A percentile compares a stretch with the other conserved stretches of the same genome.
Evolutionary conservation across 2,329 filamentous ascomycete species (phyloP).

Genomic region (Tolypocladium tropicale): DNA sequence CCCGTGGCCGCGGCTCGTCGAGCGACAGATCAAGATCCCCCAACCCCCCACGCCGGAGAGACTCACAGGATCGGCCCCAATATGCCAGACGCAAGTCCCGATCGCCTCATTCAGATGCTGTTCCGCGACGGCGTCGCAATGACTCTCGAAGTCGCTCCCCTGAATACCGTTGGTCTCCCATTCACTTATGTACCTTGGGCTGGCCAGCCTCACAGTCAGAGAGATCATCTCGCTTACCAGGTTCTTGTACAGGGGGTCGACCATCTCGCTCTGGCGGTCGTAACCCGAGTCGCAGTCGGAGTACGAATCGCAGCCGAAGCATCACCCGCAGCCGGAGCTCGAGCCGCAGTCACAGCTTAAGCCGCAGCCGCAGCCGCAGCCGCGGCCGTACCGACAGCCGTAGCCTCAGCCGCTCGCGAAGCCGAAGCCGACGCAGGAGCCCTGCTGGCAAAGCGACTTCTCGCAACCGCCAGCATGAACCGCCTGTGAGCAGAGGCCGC

Average conservation of each 20-base stretch:
- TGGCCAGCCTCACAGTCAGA: slow-evolving; percentile 40
- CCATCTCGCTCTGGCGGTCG: slow-evolving; percentile 31
- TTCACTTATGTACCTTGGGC: slow-evolving; percentile 23
- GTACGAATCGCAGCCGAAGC: slow-evolving; percentile 1
- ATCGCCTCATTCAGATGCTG: slow-evolving; percentile 21
- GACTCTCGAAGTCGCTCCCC: slow-evolving; percentile 11
- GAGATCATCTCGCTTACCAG: slow-evolving; percentile 37
- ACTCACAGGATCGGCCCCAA: slow-evolving; percentile 19
- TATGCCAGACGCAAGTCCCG: slow-evolving; percentile 29
- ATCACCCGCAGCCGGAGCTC: not conserved
- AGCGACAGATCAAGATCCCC: slow-evolving; percentile 20
- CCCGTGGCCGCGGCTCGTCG: slow-evolving; percentile 21
- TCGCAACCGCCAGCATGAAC: not conserved
- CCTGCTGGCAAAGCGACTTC: not conserved
- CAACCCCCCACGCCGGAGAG: slow-evolving; percentile 22
- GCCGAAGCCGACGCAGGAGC: slow-evolving; percentile 1
- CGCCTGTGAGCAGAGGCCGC: not conserved
- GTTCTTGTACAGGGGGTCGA: slow-evolving; percentile 31
- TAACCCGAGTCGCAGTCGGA: slow-evolving; percentile 1
- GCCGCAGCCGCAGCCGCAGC: slow-evolving; percentile 2
- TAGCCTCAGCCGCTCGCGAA: slow-evolving; percentile 5
- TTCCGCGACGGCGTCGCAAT: slow-evolving; percentile 13
- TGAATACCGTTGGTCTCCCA: slow-evolving; percentile 18
- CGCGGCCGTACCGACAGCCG: not conserved
- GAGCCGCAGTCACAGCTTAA: not conserved